Evolutionary conservation across 306 rosid species (phyloP).

Genomic region (Herpetospermum pedunculosum): DNA sequence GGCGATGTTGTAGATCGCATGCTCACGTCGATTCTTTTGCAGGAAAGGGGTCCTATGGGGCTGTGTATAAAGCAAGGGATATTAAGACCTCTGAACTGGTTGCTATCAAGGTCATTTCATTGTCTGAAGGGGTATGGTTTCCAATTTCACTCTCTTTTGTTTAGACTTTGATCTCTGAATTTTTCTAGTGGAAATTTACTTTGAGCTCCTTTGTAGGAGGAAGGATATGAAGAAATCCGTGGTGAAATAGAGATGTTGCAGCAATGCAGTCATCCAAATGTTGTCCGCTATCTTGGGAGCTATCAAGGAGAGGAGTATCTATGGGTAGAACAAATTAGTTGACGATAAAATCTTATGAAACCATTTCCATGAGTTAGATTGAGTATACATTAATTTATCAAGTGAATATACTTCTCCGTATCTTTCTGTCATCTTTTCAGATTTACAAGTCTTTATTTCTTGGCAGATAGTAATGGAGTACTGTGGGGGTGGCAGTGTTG

Average conservation of each 20-base stretch:
- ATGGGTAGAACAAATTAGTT: conserved; percentile 48
- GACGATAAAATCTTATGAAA: not conserved
- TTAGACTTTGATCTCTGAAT: conserved; percentile 5
- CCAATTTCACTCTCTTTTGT: not conserved
- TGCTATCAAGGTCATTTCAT: conserved; percentile 87
- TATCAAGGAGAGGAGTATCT: conserved; percentile 99
- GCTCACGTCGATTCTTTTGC: not conserved
- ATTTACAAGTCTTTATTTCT: conserved; percentile 27
- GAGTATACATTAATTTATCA: not conserved
- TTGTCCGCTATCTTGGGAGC: conserved; percentile 95
- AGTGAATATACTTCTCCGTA: conserved; percentile 4
- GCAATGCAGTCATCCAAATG: conserved; percentile 97
- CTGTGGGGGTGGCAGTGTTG: conserved; percentile 99
- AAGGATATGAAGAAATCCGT: conserved; percentile 94
- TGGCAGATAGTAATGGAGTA: conserved; percentile 99
- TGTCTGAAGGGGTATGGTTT: conserved; percentile 72
- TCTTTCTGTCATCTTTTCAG: conserved; percentile 10
- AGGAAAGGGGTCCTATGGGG: conserved; percentile 98
- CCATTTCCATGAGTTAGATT: not conserved
- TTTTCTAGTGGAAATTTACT: conserved; percentile 14
- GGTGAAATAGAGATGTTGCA: conserved; percentile 99
- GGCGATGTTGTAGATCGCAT: conserved; percentile 4
- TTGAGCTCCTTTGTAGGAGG: conserved; percentile 53
- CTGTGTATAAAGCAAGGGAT: conserved; percentile 96
- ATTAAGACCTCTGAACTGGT: conserved; percentile 82